phyloP scores from a whole-genome alignment of 257 asterid genomes.

The Fraxinus quadrangulata region DNA sequence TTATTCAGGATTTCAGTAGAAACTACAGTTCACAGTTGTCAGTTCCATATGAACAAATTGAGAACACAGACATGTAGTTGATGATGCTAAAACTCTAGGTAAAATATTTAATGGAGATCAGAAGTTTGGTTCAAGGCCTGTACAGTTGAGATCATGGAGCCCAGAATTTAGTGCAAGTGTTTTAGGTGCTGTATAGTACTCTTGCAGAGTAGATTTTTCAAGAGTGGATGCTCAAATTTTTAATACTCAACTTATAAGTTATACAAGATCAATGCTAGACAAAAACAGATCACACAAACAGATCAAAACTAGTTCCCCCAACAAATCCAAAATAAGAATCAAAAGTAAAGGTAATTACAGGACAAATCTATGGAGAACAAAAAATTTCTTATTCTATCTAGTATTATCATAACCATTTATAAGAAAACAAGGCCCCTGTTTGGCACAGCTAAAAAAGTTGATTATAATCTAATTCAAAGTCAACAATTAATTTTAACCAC shows the following conservation, averaged over 20 bases:
- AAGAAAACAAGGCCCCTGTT: neutral
- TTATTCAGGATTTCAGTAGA: neutral
- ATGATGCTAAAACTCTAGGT: neutral
- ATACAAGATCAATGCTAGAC: no score
- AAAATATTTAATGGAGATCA: neutral
- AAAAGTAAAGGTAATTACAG: neutral
- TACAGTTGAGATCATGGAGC: neutral
- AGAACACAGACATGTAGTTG: neutral
- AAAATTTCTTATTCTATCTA: no score
- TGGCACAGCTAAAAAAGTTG: no score
- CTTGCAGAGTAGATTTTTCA: neutral
- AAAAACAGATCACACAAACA: no score
- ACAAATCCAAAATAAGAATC: neutral
- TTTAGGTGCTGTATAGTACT: neutral
- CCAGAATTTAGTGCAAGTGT: neutral
- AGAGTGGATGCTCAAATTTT: neutral
- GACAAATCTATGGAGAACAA: neutral
- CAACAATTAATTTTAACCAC: no score
- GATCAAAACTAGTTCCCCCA: no score
- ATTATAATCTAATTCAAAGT: no score
- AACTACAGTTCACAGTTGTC: neutral
- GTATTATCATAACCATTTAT: neutral
- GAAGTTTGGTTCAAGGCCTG: neutral
- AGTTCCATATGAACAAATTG: neutral
- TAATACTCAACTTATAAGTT: no score